phyloP scores from a whole-genome alignment of 78 protist genomes.

The Protostelium mycophagum region DNA sequence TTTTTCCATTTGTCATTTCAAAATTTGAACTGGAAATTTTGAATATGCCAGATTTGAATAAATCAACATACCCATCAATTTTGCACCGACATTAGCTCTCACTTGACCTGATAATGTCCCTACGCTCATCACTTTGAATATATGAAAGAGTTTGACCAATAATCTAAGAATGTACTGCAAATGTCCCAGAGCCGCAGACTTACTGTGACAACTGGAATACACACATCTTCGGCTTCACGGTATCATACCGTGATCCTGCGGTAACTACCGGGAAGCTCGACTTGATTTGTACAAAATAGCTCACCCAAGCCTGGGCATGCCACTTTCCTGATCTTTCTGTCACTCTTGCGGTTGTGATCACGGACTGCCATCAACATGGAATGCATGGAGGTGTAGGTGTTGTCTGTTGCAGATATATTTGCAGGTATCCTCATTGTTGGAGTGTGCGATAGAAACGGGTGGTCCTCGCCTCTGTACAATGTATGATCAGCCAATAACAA shows the following conservation, averaged over 20 bases:
- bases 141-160: neutral
- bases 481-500: neutral
- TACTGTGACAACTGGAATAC: no score
- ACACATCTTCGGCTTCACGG: no score
- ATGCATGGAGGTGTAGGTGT: neutral
- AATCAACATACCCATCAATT: neutral
- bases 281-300: no score
- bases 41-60: no score
- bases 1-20: neutral
- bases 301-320: neutral
- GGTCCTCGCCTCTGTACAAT: neutral
- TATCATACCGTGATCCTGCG: no score
- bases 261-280: no score
- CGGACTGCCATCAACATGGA: neutral
- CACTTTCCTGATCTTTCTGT: neutral
- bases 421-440: neutral
- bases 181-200: no score
- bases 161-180: no score
- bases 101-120: neutral
- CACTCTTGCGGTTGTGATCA: neutral
- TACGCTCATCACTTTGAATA: neutral
- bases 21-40: neutral
- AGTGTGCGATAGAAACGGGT: neutral
- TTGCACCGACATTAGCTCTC: neutral
- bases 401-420: neutral